These are phyloP conservation scores for Cyberlindnera mycetangii DNA, from an alignment of 805 yeast genomes.

Conservation along the genomic window DNA sequence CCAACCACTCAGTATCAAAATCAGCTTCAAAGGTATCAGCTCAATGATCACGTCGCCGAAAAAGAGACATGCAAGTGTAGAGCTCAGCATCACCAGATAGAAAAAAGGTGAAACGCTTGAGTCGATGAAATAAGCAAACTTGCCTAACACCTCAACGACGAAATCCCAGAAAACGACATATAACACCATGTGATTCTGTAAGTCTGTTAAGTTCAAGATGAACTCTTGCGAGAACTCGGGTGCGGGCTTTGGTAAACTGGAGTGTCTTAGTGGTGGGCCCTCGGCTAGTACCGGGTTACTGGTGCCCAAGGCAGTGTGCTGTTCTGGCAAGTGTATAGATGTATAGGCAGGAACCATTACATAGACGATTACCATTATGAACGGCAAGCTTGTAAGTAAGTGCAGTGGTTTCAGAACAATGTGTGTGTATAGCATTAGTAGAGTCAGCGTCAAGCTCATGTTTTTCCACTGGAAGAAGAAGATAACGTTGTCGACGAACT, in stretches of 20 bases:
- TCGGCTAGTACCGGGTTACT: slow-evolving; percentile 45
- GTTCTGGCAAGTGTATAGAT: slow-evolving; percentile 61
- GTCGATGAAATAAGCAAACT: slow-evolving; percentile 62
- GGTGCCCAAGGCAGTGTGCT: slow-evolving; percentile 28
- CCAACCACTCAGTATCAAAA: slow-evolving; percentile 50
- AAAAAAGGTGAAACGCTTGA: slow-evolving; percentile 56
- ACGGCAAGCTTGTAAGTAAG: slow-evolving; percentile 49
- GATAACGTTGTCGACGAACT: slow-evolving; percentile 53
- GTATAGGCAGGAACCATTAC: slow-evolving; percentile 68
- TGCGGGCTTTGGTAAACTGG: slow-evolving; percentile 47
- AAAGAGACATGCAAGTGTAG: slow-evolving; percentile 26
- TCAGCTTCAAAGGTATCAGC: slow-evolving; percentile 34
- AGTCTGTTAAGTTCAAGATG: slow-evolving; percentile 71
- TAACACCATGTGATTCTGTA: slow-evolving; percentile 74
- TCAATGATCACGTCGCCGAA: slow-evolving; percentile 29
- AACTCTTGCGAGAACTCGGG: slow-evolving; percentile 80
- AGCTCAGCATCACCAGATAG: slow-evolving; percentile 41
- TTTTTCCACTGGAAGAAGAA: slow-evolving; percentile 61
- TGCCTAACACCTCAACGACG: slow-evolving; percentile 43
- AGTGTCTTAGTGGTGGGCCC: slow-evolving; percentile 34
- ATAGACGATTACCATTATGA: slow-evolving; percentile 48
- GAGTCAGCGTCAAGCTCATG: slow-evolving; percentile 58
- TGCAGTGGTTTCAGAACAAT: slow-evolving; percentile 59
- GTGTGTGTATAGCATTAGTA: slow-evolving; percentile 48
- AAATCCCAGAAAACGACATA: slow-evolving; percentile 64